Conservation (phyloP, 257 asterid species). For the Nicotiana noctiflora region DNA sequence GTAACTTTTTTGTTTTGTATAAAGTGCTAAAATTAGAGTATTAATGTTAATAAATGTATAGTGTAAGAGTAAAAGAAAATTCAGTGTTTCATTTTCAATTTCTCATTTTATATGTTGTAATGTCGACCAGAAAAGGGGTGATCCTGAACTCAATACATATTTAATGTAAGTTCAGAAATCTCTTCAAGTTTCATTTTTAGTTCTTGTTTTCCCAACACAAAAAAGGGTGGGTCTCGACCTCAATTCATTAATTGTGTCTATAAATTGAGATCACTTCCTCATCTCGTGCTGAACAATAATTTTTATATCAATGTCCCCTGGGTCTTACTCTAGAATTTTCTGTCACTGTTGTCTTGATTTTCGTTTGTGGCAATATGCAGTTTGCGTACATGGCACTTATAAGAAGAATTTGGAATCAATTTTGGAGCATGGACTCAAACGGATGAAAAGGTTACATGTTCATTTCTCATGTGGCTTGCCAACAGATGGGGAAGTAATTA, state of each 20-base stretch:
- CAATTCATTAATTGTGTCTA: background rate
- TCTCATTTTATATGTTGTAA: background rate
- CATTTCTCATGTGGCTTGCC: constrained; percentile 97
- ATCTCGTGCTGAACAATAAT: background rate
- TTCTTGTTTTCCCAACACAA: background rate
- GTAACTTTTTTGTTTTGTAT: background rate
- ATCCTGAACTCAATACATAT: background rate
- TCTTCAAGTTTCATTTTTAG: background rate
- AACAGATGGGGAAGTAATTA: constrained; percentile 69
- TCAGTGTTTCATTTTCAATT: background rate
- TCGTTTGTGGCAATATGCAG: constrained; percentile 30
- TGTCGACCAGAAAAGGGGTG: background rate
- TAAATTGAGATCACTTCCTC: background rate
- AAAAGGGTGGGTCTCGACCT: background rate
- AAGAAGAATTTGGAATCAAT: constrained; percentile 67
- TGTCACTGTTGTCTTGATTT: background rate
- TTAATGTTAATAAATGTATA: background rate
- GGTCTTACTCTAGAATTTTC: background rate
- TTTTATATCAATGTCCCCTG: background rate
- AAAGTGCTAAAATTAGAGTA: background rate
- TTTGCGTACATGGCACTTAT: constrained; percentile 96
- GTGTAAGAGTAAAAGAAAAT: background rate
- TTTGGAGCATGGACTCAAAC: constrained; percentile 70
- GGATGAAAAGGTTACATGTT: constrained; percentile 85
- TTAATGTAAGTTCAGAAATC: background rate